Evolutionary conservation across 1,284 basidiomycete genomes (phyloP), one percentile per base, ranked within the genome.

Genomic region (Phlebopus sp.): DNA sequence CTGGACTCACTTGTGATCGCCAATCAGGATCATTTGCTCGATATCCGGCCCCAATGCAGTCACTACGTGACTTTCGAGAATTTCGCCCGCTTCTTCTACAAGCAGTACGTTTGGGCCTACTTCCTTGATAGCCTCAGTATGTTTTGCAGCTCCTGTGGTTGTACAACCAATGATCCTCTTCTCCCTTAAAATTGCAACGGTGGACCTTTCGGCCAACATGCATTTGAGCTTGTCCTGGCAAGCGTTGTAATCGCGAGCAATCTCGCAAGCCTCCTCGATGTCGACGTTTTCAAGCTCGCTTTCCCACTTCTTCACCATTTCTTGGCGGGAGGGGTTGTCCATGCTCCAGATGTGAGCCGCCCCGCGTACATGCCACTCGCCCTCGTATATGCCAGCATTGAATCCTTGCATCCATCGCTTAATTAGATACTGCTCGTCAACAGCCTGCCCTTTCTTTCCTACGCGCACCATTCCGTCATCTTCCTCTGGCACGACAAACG

Each of bases 31-130:
- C 37, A 85, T 57, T 34, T 82, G 81, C 5, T 69, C 61, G 0
- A 76, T 77, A 4, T 69, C 51, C 4, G 54, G 49, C 0, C 74
- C 70, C n/a, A 85, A 58, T 0, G 84, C 74, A 0, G 81, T 83
- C 37, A 86, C 50, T 25, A 84, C 66, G 55, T 85, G 84, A 50
- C 78, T 81, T 59, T 86, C 82, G 8, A 86, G 54, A 34, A 86
- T 85, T 57, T 86, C 84, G 10, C 84, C 84, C 0, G 83, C 83
- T 59, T 86, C 84, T 59, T 86, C 84, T 0, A 86, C 79, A 1
- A 86, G 66, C 1, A 86, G 58, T 0, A 85, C 71, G 11, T 73
- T 69, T 0, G 79, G 78, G 3, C 60, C 57, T 2, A 73, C 77
- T 0, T 63, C 69, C 6, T 69, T 69, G 19, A 85, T 72, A 30